Conservation (phyloP, 2,329 filamentous ascomycete species). For the Escovopsis sp. region DNA sequence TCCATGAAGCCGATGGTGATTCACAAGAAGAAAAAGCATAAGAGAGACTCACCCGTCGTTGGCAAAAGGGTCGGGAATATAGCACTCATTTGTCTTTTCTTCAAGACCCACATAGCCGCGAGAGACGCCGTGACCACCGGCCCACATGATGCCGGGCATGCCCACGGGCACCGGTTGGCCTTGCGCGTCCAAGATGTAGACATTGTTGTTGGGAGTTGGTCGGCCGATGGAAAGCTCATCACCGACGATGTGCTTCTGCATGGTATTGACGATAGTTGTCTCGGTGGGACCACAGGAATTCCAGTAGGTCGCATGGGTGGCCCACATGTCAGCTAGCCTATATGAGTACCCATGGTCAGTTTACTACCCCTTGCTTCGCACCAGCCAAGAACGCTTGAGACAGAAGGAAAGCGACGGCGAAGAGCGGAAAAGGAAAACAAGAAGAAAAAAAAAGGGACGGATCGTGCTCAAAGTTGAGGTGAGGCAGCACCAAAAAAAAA, state of each 20-base stretch:
- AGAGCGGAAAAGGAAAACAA: neutral
- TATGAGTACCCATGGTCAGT: neutral
- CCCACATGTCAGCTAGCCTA: constrained; percentile 39
- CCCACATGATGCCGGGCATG: constrained; percentile 38
- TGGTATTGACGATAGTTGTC: constrained; percentile 43
- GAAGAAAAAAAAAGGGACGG: no score
- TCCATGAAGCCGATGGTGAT: no score
- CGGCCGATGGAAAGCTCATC: constrained; percentile 34
- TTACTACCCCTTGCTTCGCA: no score
- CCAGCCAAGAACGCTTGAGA: neutral
- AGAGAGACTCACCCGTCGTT: constrained; percentile 30
- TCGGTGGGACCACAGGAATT: constrained; percentile 47
- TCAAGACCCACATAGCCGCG: constrained; percentile 39
- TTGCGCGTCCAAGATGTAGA: constrained; percentile 37
- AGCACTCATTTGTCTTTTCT: constrained; percentile 33
- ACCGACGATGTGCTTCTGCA: constrained; percentile 32
- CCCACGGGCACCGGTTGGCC: constrained; percentile 29
- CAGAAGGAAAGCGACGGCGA: neutral
- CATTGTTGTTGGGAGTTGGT: constrained; percentile 40
- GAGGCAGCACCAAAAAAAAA: neutral
- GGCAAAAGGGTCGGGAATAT: constrained; percentile 33
- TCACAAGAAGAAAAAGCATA: no score
- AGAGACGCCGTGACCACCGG: constrained; percentile 38
- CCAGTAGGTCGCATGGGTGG: constrained; percentile 30
- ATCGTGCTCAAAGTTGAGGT: no score